Base-by-base conservation (phyloP, 257 asterid species). In the Lantana camara region DNA sequence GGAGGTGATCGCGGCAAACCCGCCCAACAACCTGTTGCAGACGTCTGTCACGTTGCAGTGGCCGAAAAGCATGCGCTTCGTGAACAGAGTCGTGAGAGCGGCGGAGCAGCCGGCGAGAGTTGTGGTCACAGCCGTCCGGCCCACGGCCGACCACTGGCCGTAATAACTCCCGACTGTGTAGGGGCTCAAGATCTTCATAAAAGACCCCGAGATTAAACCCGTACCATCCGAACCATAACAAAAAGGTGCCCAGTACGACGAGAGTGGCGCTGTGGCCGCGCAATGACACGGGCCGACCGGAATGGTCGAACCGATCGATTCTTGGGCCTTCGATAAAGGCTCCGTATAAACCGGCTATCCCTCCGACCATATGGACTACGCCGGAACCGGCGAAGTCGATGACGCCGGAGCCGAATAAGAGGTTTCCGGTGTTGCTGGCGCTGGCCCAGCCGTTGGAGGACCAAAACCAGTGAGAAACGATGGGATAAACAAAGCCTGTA, bases 61-160 rank as follows among this genome's bases (percentile, higher is more conserved):
- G 1, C 85, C 85, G 2, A 76, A 53, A 0, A 79, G 27, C 0
- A 65, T 4, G 42, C 84, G 68, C 19, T 77, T 83, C n/a, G 63
- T 75, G 48, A 83, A 83, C 4, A 83, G 42, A 1, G 84, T 80
- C 4, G 89, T 77, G 3, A 80, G 17, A 0, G 89, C 84, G 3
- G 89, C 79, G n/a, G 89, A 67, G 79, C 82, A 74, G 0, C 83
- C 83, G 0, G 85, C 77, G 1, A 83, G 30, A 0, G 83, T 80
- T 17, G 85, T 79, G 15, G 85, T 79, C 4, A 83, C 89, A 17
- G 83, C 79, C 1, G 89, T 75, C 16, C 85, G 75, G 0, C 85
- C 88, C 5, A 79, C 78, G 0, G 85, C 85, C 3, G 81, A 74
- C 88, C 88, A 79, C 24, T 79, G 88, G n/a, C 88, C 84, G 44